Evolutionary conservation across 495 filamentous ascomycete genomes (phyloP), one percentile per base, ranked within the genome.

Genomic region (Penicillium coffeae): DNA sequence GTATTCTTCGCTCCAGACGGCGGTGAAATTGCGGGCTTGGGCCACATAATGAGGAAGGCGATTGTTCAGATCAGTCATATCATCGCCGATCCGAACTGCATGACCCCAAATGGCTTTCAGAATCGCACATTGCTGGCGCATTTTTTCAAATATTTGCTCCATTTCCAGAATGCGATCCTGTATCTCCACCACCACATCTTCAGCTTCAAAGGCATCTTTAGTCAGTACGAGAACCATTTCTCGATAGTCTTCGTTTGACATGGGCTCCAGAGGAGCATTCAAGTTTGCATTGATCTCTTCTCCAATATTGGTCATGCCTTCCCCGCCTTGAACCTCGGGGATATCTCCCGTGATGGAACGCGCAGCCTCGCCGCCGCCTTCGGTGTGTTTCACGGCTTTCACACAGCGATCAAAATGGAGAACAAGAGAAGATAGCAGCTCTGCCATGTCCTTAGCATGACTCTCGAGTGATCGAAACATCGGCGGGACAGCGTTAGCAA

Each of bases 321-420:
- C 60, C 21, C 53, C 60, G 35, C 84, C 76, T 13, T 77, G 77
- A 5, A 88, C 78, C 7, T 77, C 80, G 1, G 81, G 81, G 53
- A 80, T 77, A 51, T 85, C 78, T 3, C 77, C 77, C 10, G 75
- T 74, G 45, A 84, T 79, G 8, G 70, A 72, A 27, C 81, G 75
- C 33, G 79, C 74, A 5, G 89, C 89, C 14, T 85, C 85, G 16
- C 79, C 82, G 10, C 90, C 90, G 19, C 91, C 93, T 71, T 97
- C 91, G 1, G 92, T 96, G 50, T 92, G 87, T 53, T 89, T 87
- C 21, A 97, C 84, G 0, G 94, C 94, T 3, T 83, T 90, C 16
- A 93, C 89, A 59, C 93, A 98, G 46, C 94, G 82, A 66, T 98
- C 93, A 56, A 95, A 97, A 68, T 98, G 94, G 12, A 75, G 75